Evolutionary conservation across 225 moss, liverwort and hornwort species (phyloP), one percentile per base, ranked within the genome.

Genomic region (Pleurozium schreberi): DNA sequence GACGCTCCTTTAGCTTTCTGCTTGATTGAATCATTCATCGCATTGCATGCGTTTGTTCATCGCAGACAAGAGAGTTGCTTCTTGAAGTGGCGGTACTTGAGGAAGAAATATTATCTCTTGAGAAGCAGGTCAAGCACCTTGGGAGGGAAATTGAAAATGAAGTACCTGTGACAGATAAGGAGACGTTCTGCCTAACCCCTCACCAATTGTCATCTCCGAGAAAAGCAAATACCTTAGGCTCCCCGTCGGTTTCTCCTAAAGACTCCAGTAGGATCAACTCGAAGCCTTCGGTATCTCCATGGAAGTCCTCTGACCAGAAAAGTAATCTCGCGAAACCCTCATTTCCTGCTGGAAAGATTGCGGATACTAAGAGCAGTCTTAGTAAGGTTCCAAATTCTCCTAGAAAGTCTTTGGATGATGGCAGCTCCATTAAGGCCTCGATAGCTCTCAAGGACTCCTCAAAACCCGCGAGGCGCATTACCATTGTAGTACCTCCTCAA

Each of bases 11-110:
- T 27, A 52, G 74, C 62, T 28, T 80, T 45, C 45, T 84, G 63
- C 86, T 85, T 58, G 81, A 62, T 55, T 53, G 68, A 84, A 84
- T 89, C 71, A 80, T 76, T 90, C 49, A 87, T 80, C 55, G 75
- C 49, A 43, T 89, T 67, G 42, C 62, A 85, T 71, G 80, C 71
- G 67, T 86, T n/a, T 92, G 85, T 40, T 88, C 84, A 75, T 87
- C 75, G 74, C 93, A 94, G 94, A 93, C 92, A 82, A 92, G 92
- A 84, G 92, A 93, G 79, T 90, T 94, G 73, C 89, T 94, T 73
- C 93, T 94, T 42, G 94, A 94, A 89, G 94, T 94, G 90, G 94
- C 94, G 53, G 93, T 94, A 76, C 94, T 94, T 49, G 94, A 94
- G 89, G 94, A 94, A 90, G 94, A 94, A 88, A 93, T 94, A 60